These are phyloP conservation scores for Plasmodium gonderi DNA, from an alignment of 169 alveolate species.

Conservation along the genomic window DNA sequence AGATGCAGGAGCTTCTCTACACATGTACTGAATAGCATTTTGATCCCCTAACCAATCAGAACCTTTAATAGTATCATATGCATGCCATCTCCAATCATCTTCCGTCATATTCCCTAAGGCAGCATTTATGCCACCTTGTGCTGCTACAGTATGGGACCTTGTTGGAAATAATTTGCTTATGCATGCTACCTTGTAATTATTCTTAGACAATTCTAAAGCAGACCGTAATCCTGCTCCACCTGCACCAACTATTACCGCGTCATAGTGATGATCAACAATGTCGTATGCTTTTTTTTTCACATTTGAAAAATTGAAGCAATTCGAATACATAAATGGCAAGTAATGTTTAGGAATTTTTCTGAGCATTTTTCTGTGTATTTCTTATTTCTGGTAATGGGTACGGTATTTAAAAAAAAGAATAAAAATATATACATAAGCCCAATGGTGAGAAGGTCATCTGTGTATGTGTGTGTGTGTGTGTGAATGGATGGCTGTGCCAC, in stretches of 20 bases:
- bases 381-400: neutral
- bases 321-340: neutral
- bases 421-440: neutral
- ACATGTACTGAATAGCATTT: conserved; percentile 98
- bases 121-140: conserved; percentile 96
- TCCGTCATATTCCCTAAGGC: conserved; percentile 96
- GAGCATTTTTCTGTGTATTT: neutral
- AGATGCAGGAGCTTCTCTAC: conserved; percentile 96
- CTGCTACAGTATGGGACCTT: conserved; percentile 99
- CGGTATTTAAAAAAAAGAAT: neutral
- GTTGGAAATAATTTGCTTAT: conserved; percentile 97
- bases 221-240: conserved; percentile 99
- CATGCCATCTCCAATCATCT: conserved; percentile 99
- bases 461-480: too few species aligned
- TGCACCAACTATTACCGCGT: conserved; percentile 98
- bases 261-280: conserved; percentile 93
- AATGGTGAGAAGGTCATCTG: too few species aligned
- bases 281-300: conserved; percentile 83
- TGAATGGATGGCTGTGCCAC: too few species aligned
- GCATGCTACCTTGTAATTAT: conserved; percentile 93
- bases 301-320: conserved; percentile 22
- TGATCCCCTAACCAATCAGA: conserved; percentile 99
- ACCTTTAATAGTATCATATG: conserved; percentile 98
- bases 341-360: neutral
- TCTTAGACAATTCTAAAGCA: conserved; percentile 92